Base-by-base conservation (phyloP, 2,329 filamentous ascomycete species). In the Escovopsis weberi region DNA sequence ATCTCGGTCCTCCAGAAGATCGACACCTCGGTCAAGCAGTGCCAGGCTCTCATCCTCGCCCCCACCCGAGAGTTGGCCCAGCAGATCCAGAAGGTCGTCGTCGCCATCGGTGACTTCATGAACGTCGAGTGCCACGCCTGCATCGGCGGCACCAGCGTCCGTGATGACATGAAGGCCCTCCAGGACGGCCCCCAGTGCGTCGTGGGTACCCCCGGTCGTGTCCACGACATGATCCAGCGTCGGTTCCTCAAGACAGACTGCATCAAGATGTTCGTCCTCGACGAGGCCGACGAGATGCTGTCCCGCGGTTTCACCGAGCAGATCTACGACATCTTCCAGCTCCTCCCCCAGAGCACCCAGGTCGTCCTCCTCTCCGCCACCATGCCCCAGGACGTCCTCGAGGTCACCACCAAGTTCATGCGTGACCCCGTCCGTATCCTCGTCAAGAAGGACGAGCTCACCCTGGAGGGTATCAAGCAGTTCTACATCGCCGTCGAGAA, bases 351-450 rank as follows among this genome's bases (percentile, higher is more conserved):
- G 71, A 88, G 86, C 50, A 98, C 89, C 63, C 91, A 98, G 77
- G 91, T 98, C 53, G 89, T 96, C 55, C 85, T 98, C 45, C 80
- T 98, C 44, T 96, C 91, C 47, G 91, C 91, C 59, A 98, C 91
- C 66, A 94, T 98, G 81, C 91, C 91, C 60, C 87, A 95, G 75
- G 91, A 98, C 63, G 91, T 98, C 49, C 81, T 98, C 48, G 91
- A 98, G 74, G 88, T 98, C 63, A 98, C 91, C 62, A 96, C 89
- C 72, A 95, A 95, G 75, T 98, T 98, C 78, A 98, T 98, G 91
- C 88, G 87, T 59, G 91, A 98, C 70, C 91, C 91, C 55, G 85
- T 98, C 67, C 88, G 91, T 63, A 96, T 98, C 63, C 78, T 98
- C 56, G 91, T 98, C 70, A 98, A 98, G 84, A 94, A 94, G 80